Percentiles rank a stretch among this genome's conserved stretches.
These are phyloP conservation scores for Boletus rubroflammeus DNA, from an alignment of 768 basidiomycete genomes.

Conservation along the genomic window DNA sequence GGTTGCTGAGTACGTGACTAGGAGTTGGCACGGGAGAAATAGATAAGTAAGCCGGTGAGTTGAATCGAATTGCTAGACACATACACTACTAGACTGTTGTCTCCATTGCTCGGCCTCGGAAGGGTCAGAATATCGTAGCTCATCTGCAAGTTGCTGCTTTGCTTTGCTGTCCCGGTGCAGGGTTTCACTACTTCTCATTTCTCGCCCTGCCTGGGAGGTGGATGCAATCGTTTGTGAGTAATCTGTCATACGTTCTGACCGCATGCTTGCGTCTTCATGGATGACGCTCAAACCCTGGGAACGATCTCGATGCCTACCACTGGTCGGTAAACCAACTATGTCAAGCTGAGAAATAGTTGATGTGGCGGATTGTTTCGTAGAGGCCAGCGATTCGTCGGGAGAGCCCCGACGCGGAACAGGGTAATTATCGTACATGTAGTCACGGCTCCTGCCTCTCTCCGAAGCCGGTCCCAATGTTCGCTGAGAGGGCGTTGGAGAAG, in stretches of 20 bases:
- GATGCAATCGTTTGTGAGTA: constrained; percentile 22
- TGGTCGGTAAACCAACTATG: constrained; percentile 26
- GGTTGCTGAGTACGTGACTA: constrained; percentile 20
- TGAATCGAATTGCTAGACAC: neutral
- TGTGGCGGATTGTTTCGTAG: constrained; percentile 26
- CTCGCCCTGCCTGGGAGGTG: constrained; percentile 19
- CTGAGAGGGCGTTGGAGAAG: constrained; percentile 30
- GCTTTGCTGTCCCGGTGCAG: constrained; percentile 13
- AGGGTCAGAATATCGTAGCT: constrained; percentile 35
- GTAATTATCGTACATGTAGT: constrained; percentile 24
- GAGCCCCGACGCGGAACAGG: constrained; percentile 20
- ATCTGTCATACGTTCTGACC: constrained; percentile 24
- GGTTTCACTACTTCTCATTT: constrained; percentile 18
- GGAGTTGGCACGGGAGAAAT: neutral
- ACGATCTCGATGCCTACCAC: constrained; percentile 21
- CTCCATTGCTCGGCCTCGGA: constrained; percentile 32
- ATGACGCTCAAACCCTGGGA: constrained; percentile 28
- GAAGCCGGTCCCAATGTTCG: constrained; percentile 14
- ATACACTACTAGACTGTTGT: constrained; percentile 18
- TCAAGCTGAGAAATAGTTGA: constrained; percentile 34
- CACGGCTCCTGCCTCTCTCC: constrained; percentile 21
- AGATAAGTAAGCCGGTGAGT: neutral
- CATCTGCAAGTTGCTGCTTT: constrained; percentile 33
- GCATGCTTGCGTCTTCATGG: constrained; percentile 30
- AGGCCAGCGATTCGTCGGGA: constrained; percentile 29